Percentiles rank a stretch among this genome's conserved stretches.
Evolutionary conservation across 768 basidiomycete species (phyloP).

Genomic region (Crepidotus variabilis): DNA sequence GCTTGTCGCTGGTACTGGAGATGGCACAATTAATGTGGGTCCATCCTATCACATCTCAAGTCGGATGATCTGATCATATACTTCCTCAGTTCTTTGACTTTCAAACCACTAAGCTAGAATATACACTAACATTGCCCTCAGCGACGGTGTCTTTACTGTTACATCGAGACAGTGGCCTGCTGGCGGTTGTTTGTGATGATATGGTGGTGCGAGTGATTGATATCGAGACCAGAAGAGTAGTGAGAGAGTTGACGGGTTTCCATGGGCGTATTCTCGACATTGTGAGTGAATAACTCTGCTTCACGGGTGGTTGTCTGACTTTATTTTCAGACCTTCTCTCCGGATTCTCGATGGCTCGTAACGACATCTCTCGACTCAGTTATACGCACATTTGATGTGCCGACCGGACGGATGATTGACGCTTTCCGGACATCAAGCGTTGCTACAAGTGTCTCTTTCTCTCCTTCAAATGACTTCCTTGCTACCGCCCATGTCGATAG

Average conservation of each 20-base stretch:
- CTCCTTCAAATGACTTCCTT: constrained; percentile 92
- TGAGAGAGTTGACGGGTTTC: constrained; percentile 86
- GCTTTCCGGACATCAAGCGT: constrained; percentile 85
- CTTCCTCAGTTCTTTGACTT: constrained; percentile 89
- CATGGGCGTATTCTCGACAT: constrained; percentile 85
- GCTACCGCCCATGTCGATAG: constrained; percentile 94
- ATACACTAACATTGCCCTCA: constrained; percentile 65
- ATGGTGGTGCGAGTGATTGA: constrained; percentile 82
- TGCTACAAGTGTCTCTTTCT: constrained; percentile 88
- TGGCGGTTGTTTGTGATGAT: constrained; percentile 86
- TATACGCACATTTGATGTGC: constrained; percentile 94
- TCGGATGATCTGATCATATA: constrained; percentile 1
- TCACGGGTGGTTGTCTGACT: constrained; percentile 1
- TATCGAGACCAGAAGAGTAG: constrained; percentile 83
- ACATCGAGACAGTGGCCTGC: constrained; percentile 80
- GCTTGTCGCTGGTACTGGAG: constrained; percentile 81
- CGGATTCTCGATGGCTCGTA: constrained; percentile 93
- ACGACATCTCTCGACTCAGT: constrained; percentile 85
- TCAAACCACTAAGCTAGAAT: constrained; percentile 73
- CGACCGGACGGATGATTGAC: constrained; percentile 89
- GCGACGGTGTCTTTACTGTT: constrained; percentile 66
- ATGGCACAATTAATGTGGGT: constrained; percentile 86
- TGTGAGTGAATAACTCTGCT: constrained; percentile 38
- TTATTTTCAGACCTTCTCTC: constrained; percentile 76
- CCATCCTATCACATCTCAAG: not conserved